phyloP scores from a whole-genome alignment of 345 rosid species.

The Hypericum androsaemum region DNA sequence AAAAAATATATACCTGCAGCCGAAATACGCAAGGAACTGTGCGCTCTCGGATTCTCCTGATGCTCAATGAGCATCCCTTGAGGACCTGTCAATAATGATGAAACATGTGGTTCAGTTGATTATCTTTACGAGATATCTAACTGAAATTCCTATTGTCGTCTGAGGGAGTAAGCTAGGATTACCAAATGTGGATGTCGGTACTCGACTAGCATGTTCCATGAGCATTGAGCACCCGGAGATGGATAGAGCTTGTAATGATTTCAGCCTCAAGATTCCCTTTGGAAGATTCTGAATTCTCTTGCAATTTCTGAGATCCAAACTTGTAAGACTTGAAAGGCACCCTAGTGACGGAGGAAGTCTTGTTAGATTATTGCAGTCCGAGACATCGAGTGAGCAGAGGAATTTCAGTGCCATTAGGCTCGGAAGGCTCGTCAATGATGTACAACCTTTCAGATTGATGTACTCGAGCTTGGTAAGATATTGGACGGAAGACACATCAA shows the following conservation, averaged over 20 bases:
- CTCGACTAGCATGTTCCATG: neutral
- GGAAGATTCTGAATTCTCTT: neutral
- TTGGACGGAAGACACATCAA: neutral
- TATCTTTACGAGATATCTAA: too few species aligned
- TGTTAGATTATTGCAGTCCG: neutral
- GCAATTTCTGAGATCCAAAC: conserved; percentile 1
- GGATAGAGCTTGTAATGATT: neutral
- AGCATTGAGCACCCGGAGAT: neutral
- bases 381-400: neutral
- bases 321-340: neutral
- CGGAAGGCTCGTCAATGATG: neutral
- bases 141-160: neutral
- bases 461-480: conserved; percentile 1
- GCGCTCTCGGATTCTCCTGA: too few species aligned
- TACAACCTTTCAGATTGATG: neutral
- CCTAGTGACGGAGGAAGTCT: conserved; percentile 5
- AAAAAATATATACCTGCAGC: too few species aligned
- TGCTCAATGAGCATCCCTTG: too few species aligned
- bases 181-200: neutral
- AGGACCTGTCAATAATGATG: too few species aligned
- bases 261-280: neutral
- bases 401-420: neutral
- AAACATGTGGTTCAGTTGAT: too few species aligned
- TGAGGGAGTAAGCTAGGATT: neutral
- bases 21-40: too few species aligned